Conservation (phyloP, 495 filamentous ascomycete species). For the Collariella sp. region DNA sequence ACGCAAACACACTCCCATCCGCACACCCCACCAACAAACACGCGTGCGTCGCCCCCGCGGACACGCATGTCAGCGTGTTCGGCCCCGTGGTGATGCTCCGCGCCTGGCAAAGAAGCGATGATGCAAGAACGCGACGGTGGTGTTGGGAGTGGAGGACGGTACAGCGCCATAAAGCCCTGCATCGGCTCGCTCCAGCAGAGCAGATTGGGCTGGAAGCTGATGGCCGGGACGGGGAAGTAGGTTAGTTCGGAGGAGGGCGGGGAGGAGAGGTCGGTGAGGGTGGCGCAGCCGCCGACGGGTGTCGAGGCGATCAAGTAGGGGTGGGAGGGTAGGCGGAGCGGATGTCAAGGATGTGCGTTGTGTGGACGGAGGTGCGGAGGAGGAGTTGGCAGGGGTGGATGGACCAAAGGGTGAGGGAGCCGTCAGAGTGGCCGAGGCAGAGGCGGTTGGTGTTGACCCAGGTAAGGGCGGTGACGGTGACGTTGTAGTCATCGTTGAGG, state of each 20-base stretch:
- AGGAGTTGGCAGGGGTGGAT: conserved; percentile 32
- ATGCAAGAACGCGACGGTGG: conserved; percentile 39
- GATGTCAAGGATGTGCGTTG: conserved; percentile 39
- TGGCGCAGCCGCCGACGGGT: conserved; percentile 39
- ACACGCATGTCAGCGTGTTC: conserved; percentile 35
- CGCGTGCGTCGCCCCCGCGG: conserved; percentile 37
- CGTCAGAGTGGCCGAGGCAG: conserved; percentile 39
- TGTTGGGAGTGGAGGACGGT: conserved; percentile 38
- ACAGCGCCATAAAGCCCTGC: conserved; percentile 38
- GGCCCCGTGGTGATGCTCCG: conserved; percentile 39
- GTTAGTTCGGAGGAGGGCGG: conserved; percentile 38
- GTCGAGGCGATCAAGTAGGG: conserved; percentile 38
- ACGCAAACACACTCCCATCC: conserved; percentile 37
- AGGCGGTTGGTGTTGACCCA: conserved; percentile 44
- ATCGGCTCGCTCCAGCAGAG: conserved; percentile 40
- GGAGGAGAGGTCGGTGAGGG: conserved; percentile 37
- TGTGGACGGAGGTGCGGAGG: conserved; percentile 35
- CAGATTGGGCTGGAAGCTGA: conserved; percentile 41
- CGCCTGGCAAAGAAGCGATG: conserved; percentile 38
- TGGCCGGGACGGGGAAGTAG: conserved; percentile 36
- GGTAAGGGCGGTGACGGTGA: conserved; percentile 39
- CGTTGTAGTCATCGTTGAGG: conserved; percentile 32
- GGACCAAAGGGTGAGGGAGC: conserved; percentile 43
- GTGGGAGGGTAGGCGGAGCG: conserved; percentile 38
- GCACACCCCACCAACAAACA: conserved; percentile 36